Evolutionary conservation across 1,284 basidiomycete genomes (phyloP).

Genomic region (Sanghuangporus baumii): DNA sequence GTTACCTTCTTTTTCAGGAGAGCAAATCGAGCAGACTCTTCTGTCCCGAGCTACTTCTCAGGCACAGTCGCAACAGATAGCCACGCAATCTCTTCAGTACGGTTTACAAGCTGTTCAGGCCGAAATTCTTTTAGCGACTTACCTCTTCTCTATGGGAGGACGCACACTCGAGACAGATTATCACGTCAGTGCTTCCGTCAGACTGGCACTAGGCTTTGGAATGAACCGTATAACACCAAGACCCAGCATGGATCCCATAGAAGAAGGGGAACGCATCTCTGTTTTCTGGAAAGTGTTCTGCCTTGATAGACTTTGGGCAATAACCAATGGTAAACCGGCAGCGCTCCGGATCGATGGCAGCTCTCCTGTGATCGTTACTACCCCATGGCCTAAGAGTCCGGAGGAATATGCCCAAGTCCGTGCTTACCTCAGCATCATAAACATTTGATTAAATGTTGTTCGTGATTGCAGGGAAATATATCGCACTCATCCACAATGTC

Average conservation of each 20-base stretch:
- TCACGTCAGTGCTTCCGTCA: constrained; percentile 13
- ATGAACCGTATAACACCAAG: constrained; percentile 11
- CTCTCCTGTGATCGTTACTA: constrained; percentile 5
- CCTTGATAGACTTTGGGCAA: constrained; percentile 13
- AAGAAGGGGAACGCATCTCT: constrained; percentile 15
- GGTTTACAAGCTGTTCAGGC: constrained; percentile 15
- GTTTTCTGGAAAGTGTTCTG: constrained; percentile 17
- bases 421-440: neutral
- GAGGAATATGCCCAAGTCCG: constrained; percentile 5
- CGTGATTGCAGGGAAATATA: neutral
- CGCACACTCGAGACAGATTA: constrained; percentile 14
- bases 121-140: constrained; percentile 13
- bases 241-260: neutral
- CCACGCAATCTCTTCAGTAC: neutral
- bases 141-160: constrained; percentile 9
- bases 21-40: constrained; percentile 5
- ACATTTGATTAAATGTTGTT: neutral
- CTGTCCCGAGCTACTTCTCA: neutral
- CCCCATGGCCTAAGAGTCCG: constrained; percentile 12
- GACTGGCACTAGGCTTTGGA: constrained; percentile 9
- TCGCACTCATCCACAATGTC: neutral
- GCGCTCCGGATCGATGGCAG: constrained; percentile 6
- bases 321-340: constrained; percentile 11
- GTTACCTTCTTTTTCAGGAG: neutral
- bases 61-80: constrained; percentile 4